Conservation (phyloP, 2,329 filamentous ascomycete species). For the Alternaria panax region DNA sequence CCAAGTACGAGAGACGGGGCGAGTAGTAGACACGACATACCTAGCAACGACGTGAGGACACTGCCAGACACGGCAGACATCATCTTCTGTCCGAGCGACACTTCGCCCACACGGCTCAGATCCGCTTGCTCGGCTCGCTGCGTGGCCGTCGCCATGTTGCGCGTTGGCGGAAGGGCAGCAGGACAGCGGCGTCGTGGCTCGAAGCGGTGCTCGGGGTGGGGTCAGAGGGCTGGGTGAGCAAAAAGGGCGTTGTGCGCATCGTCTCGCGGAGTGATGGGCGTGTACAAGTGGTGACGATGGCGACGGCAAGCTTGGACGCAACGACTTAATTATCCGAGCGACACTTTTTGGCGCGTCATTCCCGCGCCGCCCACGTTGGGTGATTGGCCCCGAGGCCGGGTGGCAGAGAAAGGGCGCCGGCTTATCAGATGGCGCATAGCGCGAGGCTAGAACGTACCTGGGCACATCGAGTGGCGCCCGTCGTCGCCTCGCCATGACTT, state of each 20-base stretch:
- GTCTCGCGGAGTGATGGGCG: constrained; percentile 24
- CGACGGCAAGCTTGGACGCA: constrained; percentile 26
- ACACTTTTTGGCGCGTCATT: constrained; percentile 25
- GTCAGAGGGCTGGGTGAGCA: constrained; percentile 29
- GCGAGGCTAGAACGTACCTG: constrained; percentile 11
- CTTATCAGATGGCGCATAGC: constrained; percentile 36
- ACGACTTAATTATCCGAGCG: constrained; percentile 17
- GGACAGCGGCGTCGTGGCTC: constrained; percentile 42
- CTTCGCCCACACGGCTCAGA: constrained; percentile 62
- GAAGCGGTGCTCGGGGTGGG: constrained; percentile 36
- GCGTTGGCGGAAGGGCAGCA: constrained; percentile 5
- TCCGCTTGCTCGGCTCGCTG: constrained; percentile 52
- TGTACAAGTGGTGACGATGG: constrained; percentile 30
- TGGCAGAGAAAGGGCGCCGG: constrained; percentile 5
- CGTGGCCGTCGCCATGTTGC: constrained; percentile 42
- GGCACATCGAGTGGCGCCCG: constrained; percentile 12
- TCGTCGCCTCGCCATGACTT: constrained; percentile 16
- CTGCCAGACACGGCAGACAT: constrained; percentile 90
- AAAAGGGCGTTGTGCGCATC: constrained; percentile 39
- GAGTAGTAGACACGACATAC: constrained; percentile 6
- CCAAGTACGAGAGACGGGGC: not conserved
- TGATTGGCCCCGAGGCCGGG: constrained; percentile 8
- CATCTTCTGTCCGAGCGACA: constrained; percentile 91
- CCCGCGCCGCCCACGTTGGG: constrained; percentile 9
- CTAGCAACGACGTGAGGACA: constrained; percentile 82